Evolutionary conservation across 1,139 yeast species (phyloP).

Genomic region (Candida smagusa): DNA sequence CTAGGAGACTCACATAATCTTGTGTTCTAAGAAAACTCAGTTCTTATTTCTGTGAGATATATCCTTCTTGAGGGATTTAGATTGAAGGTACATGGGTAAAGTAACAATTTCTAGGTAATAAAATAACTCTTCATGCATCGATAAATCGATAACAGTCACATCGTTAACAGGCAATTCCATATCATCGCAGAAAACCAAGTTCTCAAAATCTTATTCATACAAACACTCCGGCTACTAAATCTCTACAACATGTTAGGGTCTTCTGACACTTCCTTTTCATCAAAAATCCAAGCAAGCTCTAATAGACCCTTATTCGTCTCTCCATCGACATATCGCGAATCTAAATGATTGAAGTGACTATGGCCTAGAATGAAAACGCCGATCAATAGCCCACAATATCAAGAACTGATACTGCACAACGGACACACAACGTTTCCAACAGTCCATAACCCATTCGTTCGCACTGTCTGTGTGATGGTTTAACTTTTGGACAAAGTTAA

Average conservation of each 20-base stretch:
- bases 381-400: constrained; percentile 10
- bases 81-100: too few relatives aligned
- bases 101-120: too few relatives aligned
- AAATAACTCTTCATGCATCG: too few relatives aligned
- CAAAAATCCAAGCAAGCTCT: constrained; percentile 50
- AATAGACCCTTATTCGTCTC: constrained; percentile 41
- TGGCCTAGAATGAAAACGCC: constrained; percentile 1
- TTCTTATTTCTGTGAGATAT: too few relatives aligned
- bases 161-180: too few relatives aligned
- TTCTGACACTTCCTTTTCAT: constrained; percentile 57
- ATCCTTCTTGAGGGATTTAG: too few relatives aligned
- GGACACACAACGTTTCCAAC: constrained; percentile 15
- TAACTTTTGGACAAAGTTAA: constrained; percentile 52
- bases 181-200: too few relatives aligned
- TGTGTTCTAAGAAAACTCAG: too few relatives aligned
- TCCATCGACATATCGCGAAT: constrained; percentile 50
- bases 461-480: constrained; percentile 56
- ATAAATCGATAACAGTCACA: too few relatives aligned
- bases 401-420: constrained; percentile 29
- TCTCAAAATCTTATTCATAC: too few relatives aligned
- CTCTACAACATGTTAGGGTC: constrained; percentile 45
- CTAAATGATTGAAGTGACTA: constrained; percentile 17
- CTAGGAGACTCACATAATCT: too few relatives aligned
- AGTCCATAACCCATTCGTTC: constrained; percentile 22
- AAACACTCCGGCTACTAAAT: too few relatives aligned